phyloP scores from a whole-genome alignment of 2,329 filamentous ascomycete species.

The Talaromyces sp. region DNA sequence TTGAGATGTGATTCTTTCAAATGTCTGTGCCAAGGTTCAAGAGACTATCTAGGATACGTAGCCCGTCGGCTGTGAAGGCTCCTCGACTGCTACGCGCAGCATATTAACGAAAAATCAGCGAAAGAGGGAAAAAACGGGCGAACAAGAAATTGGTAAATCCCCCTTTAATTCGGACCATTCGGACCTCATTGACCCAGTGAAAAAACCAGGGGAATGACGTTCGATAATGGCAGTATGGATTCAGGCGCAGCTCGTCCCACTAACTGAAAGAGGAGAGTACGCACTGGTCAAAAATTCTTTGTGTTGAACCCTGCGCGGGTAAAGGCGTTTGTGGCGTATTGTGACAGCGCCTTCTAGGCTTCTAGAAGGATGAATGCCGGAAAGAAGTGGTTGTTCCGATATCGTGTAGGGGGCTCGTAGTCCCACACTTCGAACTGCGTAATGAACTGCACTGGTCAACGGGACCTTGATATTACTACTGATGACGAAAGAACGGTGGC shows the following conservation, averaged over 20 bases:
- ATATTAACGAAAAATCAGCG: background rate
- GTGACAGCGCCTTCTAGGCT: background rate
- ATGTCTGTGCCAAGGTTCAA: background rate
- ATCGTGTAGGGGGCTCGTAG: background rate
- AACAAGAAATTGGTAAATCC: background rate
- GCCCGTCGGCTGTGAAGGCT: background rate
- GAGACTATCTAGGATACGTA: background rate
- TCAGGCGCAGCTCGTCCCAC: background rate
- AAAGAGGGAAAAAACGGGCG: background rate
- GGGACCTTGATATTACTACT: background rate
- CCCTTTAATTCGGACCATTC: background rate
- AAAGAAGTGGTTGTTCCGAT: background rate
- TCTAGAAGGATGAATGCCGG: background rate
- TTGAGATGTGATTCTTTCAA: background rate
- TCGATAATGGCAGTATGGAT: background rate
- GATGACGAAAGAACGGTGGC: background rate
- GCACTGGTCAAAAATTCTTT: background rate
- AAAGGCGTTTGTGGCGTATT: background rate
- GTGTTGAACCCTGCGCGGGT: background rate
- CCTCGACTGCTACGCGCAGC: background rate
- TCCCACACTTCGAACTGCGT: background rate
- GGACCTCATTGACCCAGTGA: too few relatives aligned
- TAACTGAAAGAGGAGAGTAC: background rate
- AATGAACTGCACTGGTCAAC: background rate
- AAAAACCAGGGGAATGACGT: background rate